Evolutionary conservation across 2,329 filamentous ascomycete species (phyloP).

Genomic region (Domatiomyces globalis): DNA sequence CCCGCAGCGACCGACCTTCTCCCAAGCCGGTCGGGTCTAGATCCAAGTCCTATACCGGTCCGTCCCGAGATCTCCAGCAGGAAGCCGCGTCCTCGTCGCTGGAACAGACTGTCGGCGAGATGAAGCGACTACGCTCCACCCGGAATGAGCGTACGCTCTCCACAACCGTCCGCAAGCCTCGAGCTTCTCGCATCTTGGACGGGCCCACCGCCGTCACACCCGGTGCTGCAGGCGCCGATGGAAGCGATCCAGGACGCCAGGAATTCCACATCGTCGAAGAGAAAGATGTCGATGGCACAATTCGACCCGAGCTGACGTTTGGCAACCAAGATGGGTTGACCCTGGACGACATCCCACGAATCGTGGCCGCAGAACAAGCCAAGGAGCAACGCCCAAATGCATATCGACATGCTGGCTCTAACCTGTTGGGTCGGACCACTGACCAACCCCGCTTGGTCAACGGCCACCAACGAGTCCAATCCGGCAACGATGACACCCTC

Average conservation of each 20-base stretch:
- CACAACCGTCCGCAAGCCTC: slow-evolving; percentile 77
- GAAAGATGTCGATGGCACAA: slow-evolving; percentile 52
- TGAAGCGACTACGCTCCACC: slow-evolving; percentile 79
- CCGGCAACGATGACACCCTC: slow-evolving; percentile 35
- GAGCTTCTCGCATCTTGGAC: slow-evolving; percentile 85
- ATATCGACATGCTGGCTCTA: slow-evolving; percentile 59
- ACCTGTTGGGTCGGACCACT: slow-evolving; percentile 45
- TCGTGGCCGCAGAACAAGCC: slow-evolving; percentile 89
- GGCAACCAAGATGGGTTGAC: slow-evolving; percentile 83
- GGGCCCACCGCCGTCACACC: slow-evolving; percentile 63
- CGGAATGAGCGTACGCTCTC: slow-evolving; percentile 89
- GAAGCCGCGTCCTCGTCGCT: slow-evolving; percentile 55
- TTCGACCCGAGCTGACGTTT: slow-evolving; percentile 67
- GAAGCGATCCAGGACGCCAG: slow-evolving; percentile 30
- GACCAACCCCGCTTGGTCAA: slow-evolving; percentile 47
- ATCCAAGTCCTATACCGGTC: slow-evolving; percentile 59
- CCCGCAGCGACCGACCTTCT: slow-evolving; percentile 36
- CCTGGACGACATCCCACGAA: slow-evolving; percentile 87
- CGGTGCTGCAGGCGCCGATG: slow-evolving; percentile 54
- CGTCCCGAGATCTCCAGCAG: slow-evolving; percentile 37
- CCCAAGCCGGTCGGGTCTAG: slow-evolving; percentile 50
- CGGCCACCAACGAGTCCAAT: slow-evolving; percentile 55
- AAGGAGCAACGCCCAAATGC: slow-evolving; percentile 75
- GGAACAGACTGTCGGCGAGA: slow-evolving; percentile 91
- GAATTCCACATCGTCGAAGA: slow-evolving; percentile 68